Conservation (phyloP, 208 protist species). For the Crithidia bombi region DNA sequence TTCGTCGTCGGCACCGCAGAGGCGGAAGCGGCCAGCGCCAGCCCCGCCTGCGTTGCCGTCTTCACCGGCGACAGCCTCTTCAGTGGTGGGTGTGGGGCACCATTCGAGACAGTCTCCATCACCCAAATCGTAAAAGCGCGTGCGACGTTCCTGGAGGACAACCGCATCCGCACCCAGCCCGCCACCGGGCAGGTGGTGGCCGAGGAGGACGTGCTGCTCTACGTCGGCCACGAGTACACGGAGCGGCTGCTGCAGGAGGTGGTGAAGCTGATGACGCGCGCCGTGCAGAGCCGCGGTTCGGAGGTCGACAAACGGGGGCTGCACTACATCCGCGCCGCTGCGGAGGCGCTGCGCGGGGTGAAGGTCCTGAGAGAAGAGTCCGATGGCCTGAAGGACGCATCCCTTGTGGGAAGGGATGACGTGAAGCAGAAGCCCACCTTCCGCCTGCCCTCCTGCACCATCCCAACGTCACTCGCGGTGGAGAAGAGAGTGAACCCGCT, state of each 20-base stretch:
- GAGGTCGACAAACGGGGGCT: slow-evolving; percentile 6
- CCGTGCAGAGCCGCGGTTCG: slow-evolving; percentile 3
- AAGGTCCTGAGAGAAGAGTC: slow-evolving; percentile 42
- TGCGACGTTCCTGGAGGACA: slow-evolving; percentile 46
- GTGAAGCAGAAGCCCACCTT: slow-evolving; percentile 9
- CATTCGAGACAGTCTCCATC: slow-evolving; percentile 86
- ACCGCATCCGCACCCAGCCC: slow-evolving; percentile 61
- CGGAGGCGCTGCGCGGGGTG: slow-evolving; percentile 35
- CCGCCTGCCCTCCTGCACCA: slow-evolving; percentile 56
- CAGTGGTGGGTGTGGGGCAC: slow-evolving; percentile 87
- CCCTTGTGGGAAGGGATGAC: slow-evolving; percentile 4
- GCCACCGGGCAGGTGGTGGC: slow-evolving; percentile 54
- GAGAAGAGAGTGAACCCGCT: slow-evolving; percentile 73
- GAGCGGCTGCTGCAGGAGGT: slow-evolving; percentile 59
- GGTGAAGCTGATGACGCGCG: slow-evolving; percentile 36
- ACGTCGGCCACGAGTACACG: slow-evolving; percentile 87
- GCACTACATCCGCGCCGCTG: slow-evolving; percentile 30
- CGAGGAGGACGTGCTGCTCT: slow-evolving; percentile 66
- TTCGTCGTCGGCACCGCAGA: slow-evolving; percentile 63
- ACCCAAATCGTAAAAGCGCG: slow-evolving; percentile 54
- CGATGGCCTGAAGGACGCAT: slow-evolving; percentile 46
- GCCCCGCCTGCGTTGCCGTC: slow-evolving; percentile 51
- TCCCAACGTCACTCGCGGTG: slow-evolving; percentile 69
- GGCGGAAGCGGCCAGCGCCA: slow-evolving; percentile 30
- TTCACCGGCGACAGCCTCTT: slow-evolving; percentile 96